These are phyloP conservation scores for Trametes maxima DNA, from an alignment of 768 basidiomycete genomes.

Conservation along the genomic window DNA sequence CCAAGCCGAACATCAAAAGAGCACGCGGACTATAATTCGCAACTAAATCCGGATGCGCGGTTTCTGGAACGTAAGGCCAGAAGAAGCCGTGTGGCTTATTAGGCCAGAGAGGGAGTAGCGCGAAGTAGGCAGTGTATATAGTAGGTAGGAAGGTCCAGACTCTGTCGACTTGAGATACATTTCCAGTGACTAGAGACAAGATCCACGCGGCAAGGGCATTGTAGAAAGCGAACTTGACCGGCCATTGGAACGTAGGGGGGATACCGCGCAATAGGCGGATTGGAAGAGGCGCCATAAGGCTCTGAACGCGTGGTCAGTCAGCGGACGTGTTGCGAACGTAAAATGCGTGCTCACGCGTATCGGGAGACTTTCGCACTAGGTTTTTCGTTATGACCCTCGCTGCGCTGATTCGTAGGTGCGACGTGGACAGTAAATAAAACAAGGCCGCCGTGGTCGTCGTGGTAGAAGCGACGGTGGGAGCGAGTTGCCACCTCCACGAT, in stretches of 20 bases:
- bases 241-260: constrained; percentile 47
- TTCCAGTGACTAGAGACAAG: constrained; percentile 66
- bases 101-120: constrained; percentile 69
- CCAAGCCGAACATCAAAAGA: constrained; percentile 70
- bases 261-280: constrained; percentile 23
- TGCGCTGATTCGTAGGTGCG: not conserved
- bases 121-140: constrained; percentile 81
- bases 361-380: too few relatives aligned
- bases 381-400: not conserved
- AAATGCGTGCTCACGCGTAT: too few relatives aligned
- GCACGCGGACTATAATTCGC: constrained; percentile 71
- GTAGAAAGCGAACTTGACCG: constrained; percentile 59
- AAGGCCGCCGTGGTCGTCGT: not conserved
- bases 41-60: constrained; percentile 36
- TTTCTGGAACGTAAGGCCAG: constrained; percentile 57
- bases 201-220: constrained; percentile 54
- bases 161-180: constrained; percentile 88
- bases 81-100: constrained; percentile 44
- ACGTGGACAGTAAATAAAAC: not conserved
- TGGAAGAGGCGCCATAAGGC: constrained; percentile 21
- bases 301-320: not conserved
- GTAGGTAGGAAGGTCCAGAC: constrained; percentile 75
- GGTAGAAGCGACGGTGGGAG: not conserved
- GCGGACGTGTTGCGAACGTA: too few relatives aligned
- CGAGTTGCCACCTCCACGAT: not conserved